Evolutionary conservation across 108 stramenopile species (phyloP).

Genomic region (Skeletonema marinoi): DNA sequence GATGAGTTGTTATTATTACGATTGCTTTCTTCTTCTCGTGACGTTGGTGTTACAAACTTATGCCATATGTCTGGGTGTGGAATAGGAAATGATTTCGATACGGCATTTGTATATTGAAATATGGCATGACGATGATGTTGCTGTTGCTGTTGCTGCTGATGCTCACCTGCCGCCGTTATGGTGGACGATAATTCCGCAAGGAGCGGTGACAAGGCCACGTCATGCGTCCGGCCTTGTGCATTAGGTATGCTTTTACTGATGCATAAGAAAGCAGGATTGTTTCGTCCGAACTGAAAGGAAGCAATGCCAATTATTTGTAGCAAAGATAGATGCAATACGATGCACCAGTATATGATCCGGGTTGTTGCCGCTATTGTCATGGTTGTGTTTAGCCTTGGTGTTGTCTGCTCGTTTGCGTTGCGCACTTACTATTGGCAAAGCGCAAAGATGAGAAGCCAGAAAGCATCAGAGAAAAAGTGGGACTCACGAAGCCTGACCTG

Average conservation of each 20-base stretch:
- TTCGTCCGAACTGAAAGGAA: neutral
- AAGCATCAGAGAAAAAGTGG: too few species aligned
- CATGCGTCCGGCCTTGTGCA: neutral
- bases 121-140: slow-evolving; percentile 1
- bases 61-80: slow-evolving; percentile 18
- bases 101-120: slow-evolving; percentile 16
- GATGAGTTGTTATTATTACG: neutral
- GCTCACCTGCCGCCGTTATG: neutral
- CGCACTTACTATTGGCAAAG: neutral
- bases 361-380: neutral
- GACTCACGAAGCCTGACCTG: too few species aligned
- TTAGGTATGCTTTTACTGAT: neutral
- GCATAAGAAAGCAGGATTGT: neutral
- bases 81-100: slow-evolving; percentile 22
- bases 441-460: neutral
- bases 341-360: neutral
- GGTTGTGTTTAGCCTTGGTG: too few species aligned
- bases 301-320: neutral
- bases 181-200: neutral
- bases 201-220: neutral
- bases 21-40: neutral
- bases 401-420: neutral
- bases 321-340: neutral
- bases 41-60: neutral
- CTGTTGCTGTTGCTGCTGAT: neutral